Evolutionary conservation across 2,329 filamentous ascomycete species (phyloP), one percentile per base, ranked within the genome.

Genomic region (Bertia moriformis): DNA sequence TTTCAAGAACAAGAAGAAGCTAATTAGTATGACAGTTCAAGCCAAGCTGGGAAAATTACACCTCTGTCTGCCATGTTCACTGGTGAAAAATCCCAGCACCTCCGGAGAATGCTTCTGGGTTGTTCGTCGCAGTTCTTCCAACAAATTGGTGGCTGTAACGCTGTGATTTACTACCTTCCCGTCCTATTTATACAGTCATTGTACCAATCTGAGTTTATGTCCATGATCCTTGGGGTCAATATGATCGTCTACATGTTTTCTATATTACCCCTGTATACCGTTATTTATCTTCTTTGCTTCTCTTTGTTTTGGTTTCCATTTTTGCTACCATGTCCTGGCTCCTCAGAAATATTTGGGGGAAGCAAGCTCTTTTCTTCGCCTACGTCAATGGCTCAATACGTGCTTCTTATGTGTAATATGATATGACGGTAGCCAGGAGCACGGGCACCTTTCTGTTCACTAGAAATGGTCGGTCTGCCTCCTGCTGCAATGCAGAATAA

Each of bases 81-180:
- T 15, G 32, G 32, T 7, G 32, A 15, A 10, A 35, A 35, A 15
- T 10, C 32, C 15, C 32, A 35, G 32, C 32, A 35, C 15, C 17
- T 35, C 15, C 32, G 32, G 7, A 7, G 32, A 35, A 17, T 35
- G 10, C 32, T 35, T 7, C 10, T 35, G 10, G 32, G 32, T 13
- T 10, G 10, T 15, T 35, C 32, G 12, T 35, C 32, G 7, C 32
- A 35, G 32, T 35, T 35, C 15, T 35, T 35, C 17, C 32, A 35
- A 15, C 32, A 35, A 35, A 35, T 35, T 17, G 32, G 32, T n/a
- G 32, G 32, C 17, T 35, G 32, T 15, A 35, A 35, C 17, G 32
- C 32, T 14, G 32, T 35, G 10, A 35, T 35, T 18, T 35, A 35
- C 17, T 35, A 35, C 32, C 15, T 10, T 13, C 32, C 32, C 12